Base-by-base conservation (phyloP, 176 grass and related monocot genomes). In the Rhipidocladum racemiflorum region DNA sequence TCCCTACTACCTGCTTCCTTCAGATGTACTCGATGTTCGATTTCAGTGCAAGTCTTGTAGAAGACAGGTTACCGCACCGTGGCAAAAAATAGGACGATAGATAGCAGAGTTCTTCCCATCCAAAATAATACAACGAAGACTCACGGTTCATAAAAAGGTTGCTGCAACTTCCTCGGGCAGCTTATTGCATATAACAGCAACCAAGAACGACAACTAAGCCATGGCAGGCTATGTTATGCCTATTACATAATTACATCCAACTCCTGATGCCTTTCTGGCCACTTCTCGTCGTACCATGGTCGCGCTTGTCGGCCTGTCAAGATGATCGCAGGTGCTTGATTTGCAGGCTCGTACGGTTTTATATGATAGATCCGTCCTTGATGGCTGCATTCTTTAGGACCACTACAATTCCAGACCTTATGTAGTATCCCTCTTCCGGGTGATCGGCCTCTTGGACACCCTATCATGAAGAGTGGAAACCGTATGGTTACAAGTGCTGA, bases 391-490 rank as follows among this genome's bases (percentile, higher is more conserved):
- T 95, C 79, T 92, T 92, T 9, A 81, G 5, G 25, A 95, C 77
- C 72, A 92, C 63, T 2, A 84, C 77, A 20, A 95, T 87, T 40
- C 93, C 88, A 0, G 93, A 90, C 50, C 90, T 81, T 45, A 95
- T 90, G 65, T 92, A 90, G 46, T 92, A 95, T 23, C 93, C 93
- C 4, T 92, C 87, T 1, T 80, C 61, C 0, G 85, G 78, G 27
- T 86, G 88, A 86, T 90, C 88, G 17, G 88, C 90, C 61, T 95
- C 88, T 75, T 95, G 82, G 61, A 95, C 77, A 56, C 90, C 93
- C 93, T 95, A 43, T 70, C 65, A 51, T 16, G 42, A 36, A 61
- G 44, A 45, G 39, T 60, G 46, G 3, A 80, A 66, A n/a, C 28
- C 23, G 1, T 53, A 43, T 55, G 24, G 45, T 80, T 27, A 74